Conservation (phyloP, 768 basidiomycete genomes). For the Wakefieldia striispora region DNA sequence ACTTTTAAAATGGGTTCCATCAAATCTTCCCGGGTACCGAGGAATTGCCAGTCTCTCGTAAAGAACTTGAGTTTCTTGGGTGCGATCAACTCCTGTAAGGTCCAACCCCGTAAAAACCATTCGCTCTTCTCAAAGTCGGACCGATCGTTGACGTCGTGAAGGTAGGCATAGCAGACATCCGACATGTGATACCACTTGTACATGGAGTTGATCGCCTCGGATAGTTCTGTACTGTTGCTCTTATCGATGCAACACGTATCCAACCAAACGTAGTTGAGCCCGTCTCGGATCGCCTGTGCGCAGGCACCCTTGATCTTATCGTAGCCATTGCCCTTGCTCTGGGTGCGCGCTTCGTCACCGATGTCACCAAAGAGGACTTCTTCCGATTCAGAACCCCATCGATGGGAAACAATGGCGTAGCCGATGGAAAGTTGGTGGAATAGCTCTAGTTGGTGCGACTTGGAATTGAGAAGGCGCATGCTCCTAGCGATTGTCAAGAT, state of each 20-base stretch:
- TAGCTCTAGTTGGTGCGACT: conserved; percentile 15
- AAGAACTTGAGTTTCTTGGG: conserved; percentile 27
- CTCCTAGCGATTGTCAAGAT: conserved; percentile 2
- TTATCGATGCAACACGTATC: conserved; percentile 35
- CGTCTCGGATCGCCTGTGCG: conserved; percentile 14
- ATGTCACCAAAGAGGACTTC: conserved; percentile 28
- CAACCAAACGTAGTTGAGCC: conserved; percentile 27
- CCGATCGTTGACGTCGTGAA: conserved; percentile 22
- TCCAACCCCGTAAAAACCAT: conserved; percentile 34
- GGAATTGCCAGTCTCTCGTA: conserved; percentile 21
- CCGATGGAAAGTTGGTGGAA: background rate
- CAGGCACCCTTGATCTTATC: conserved; percentile 23
- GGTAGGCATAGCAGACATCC: conserved; percentile 26
- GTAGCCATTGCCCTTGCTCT: conserved; percentile 18
- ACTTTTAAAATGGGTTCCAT: conserved; percentile 9
- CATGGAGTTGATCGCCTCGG: conserved; percentile 33
- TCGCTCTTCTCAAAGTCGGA: conserved; percentile 20
- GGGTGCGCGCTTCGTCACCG: conserved; percentile 5
- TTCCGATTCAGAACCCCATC: conserved; percentile 22
- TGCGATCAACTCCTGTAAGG: conserved; percentile 32
- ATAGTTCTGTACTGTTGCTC: conserved; percentile 26
- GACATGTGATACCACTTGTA: conserved; percentile 33
- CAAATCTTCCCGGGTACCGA: conserved; percentile 17
- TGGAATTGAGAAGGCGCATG: conserved; percentile 25
- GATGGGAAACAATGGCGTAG: conserved; percentile 30